These are phyloP conservation scores for Suillus placidus DNA, from an alignment of 768 basidiomycete genomes.

Conservation along the genomic window DNA sequence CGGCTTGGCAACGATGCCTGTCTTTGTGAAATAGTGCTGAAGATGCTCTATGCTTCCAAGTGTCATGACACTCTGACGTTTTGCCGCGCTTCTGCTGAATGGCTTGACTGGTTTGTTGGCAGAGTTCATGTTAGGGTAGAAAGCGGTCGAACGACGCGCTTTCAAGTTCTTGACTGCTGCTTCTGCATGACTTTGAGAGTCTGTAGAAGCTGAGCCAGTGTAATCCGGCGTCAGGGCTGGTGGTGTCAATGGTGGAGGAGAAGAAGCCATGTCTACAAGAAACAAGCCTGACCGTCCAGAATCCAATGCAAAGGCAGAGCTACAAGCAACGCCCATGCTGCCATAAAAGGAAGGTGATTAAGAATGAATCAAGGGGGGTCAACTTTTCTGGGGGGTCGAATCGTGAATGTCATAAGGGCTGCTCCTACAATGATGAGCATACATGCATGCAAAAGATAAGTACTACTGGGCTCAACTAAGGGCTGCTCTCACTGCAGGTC, in stretches of 20 bases:
- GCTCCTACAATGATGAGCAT: constrained; percentile 10
- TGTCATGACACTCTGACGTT: constrained; percentile 91
- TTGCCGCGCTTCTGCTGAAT: constrained; percentile 88
- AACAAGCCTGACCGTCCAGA: not conserved
- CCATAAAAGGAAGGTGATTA: not conserved
- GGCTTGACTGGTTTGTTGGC: constrained; percentile 77
- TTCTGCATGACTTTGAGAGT: constrained; percentile 33
- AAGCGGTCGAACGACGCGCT: constrained; percentile 68
- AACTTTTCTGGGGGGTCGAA: constrained; percentile 7
- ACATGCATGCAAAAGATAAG: constrained; percentile 62
- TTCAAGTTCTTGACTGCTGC: constrained; percentile 41
- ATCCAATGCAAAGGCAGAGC: constrained; percentile 14
- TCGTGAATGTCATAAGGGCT: constrained; percentile 12
- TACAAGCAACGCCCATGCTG: not conserved
- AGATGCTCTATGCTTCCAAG: constrained; percentile 96
- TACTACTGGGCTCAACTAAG: constrained; percentile 83
- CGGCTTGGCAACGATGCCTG: constrained; percentile 72
- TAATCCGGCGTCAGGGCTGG: constrained; percentile 64
- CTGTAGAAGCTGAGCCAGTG: constrained; percentile 45
- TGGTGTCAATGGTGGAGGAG: constrained; percentile 47
- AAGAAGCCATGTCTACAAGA: constrained; percentile 28
- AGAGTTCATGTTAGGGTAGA: constrained; percentile 75
- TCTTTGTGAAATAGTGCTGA: constrained; percentile 93
- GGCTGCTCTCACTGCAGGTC: constrained; percentile 67
- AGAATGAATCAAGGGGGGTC: not conserved